phyloP scores from a whole-genome alignment of 192 early-diverging fungal genomes.

The Umbelopsis vinacea region DNA sequence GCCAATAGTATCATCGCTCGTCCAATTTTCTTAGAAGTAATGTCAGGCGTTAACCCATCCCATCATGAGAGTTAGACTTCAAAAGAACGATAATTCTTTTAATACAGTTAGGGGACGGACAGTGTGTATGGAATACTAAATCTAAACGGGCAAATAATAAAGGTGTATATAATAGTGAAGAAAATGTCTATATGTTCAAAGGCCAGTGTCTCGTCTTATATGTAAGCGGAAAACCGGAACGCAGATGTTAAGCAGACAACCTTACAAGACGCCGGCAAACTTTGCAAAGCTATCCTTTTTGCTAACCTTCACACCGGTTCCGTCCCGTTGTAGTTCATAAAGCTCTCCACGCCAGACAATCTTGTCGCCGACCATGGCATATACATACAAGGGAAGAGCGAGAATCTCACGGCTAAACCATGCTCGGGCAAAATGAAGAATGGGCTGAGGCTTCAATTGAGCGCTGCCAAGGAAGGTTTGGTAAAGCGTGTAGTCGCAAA shows the following conservation, averaged over 20 bases:
- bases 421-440: conserved; percentile 60
- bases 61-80: neutral
- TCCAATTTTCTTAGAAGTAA: no score
- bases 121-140: no score
- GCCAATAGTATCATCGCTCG: neutral
- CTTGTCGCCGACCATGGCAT: conserved; percentile 78
- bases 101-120: no score
- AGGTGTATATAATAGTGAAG: conserved; percentile 9
- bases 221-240: neutral
- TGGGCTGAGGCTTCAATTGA: conserved; percentile 19
- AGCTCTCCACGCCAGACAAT: conserved; percentile 88
- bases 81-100: neutral
- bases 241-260: neutral
- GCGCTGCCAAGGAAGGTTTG: conserved; percentile 27
- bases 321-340: conserved; percentile 64
- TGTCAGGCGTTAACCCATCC: no score
- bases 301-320: conserved; percentile 56
- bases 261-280: conserved; percentile 8
- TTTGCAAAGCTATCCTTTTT: conserved; percentile 12
- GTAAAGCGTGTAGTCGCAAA: conserved; percentile 37
- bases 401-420: conserved; percentile 85
- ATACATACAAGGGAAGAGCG: conserved; percentile 83
- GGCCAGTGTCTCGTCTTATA: neutral
- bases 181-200: conserved; percentile 23
- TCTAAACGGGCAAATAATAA: neutral